These are phyloP conservation scores for Lathyrus sativus DNA, from an alignment of 306 rosid species.

Conservation along the genomic window DNA sequence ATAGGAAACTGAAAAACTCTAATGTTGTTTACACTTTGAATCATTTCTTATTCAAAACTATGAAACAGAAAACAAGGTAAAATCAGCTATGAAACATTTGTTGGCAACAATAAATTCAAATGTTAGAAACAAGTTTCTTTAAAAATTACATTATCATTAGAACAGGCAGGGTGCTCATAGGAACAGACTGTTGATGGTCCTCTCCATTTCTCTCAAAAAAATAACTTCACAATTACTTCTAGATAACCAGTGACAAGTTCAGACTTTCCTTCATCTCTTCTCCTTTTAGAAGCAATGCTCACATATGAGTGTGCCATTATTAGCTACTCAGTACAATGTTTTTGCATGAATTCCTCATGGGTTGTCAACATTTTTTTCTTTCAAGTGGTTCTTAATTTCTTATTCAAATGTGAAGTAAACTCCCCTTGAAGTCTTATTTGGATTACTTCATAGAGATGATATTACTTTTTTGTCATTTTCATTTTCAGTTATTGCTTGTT, in stretches of 20 bases:
- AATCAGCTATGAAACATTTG: neutral
- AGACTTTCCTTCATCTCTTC: neutral
- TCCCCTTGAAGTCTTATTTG: conserved; percentile 7
- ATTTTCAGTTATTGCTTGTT: neutral
- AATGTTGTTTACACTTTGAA: too few relatives aligned
- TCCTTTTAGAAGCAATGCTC: too few relatives aligned
- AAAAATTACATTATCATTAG: too few relatives aligned
- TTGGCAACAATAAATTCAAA: neutral
- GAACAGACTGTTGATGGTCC: too few relatives aligned
- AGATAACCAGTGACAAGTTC: neutral
- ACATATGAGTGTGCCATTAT: conserved; percentile 16
- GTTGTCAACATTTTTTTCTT: neutral
- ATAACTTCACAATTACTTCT: neutral
- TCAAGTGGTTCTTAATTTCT: conserved; percentile 22
- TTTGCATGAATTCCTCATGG: neutral
- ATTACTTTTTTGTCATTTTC: conserved; percentile 13
- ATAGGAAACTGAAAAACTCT: too few relatives aligned
- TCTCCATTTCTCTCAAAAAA: too few relatives aligned
- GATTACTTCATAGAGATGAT: neutral
- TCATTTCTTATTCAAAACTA: too few relatives aligned
- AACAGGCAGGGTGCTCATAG: too few relatives aligned
- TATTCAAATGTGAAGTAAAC: neutral
- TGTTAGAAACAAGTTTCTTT: neutral
- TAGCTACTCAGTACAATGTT: neutral
- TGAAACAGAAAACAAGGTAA: too few relatives aligned